Evolutionary conservation across 352 stramenopile species (phyloP).

Genomic region (Phytophthora citrophthora): DNA sequence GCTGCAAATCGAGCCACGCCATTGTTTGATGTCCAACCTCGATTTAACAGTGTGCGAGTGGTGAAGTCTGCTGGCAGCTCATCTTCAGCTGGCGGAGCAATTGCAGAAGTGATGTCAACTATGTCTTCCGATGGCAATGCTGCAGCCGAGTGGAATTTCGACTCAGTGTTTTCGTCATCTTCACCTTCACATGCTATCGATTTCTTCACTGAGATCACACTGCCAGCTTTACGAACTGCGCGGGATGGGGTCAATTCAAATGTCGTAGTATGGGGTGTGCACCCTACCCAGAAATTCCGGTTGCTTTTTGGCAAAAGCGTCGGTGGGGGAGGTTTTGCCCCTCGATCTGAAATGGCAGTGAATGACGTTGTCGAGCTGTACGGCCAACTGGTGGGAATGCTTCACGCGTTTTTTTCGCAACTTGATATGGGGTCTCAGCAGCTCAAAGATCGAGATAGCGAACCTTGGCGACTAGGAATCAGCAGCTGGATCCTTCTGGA

Average conservation of each 20-base stretch:
- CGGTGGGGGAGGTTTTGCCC: conserved; percentile 17
- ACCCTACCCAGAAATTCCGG: conserved; percentile 77
- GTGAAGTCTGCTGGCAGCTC: conserved; percentile 33
- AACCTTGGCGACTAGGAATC: conserved; percentile 56
- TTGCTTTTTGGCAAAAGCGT: conserved; percentile 73
- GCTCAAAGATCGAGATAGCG: not conserved
- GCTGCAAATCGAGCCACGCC: conserved; percentile 68
- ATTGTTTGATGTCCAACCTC: conserved; percentile 60
- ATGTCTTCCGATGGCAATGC: not conserved
- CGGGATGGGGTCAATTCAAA: conserved; percentile 69
- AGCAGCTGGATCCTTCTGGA: conserved; percentile 80
- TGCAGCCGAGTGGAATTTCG: conserved; percentile 59
- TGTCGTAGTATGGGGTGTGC: conserved; percentile 65
- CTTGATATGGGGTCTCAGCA: conserved; percentile 15
- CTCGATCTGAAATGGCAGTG: conserved; percentile 23
- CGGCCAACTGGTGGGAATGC: conserved; percentile 58
- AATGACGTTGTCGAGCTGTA: conserved; percentile 61
- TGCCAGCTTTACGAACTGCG: conserved; percentile 48
- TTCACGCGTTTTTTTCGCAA: conserved; percentile 57
- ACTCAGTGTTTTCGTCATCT: conserved; percentile 61
- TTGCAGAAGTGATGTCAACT: not conserved
- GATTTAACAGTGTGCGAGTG: conserved; percentile 53
- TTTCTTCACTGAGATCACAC: conserved; percentile 68
- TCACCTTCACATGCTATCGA: conserved; percentile 45
- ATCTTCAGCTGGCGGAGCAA: conserved; percentile 3